These are phyloP conservation scores for Pseudozyma flocculosa DNA, from an alignment of 1,284 basidiomycete genomes.

Conservation along the genomic window DNA sequence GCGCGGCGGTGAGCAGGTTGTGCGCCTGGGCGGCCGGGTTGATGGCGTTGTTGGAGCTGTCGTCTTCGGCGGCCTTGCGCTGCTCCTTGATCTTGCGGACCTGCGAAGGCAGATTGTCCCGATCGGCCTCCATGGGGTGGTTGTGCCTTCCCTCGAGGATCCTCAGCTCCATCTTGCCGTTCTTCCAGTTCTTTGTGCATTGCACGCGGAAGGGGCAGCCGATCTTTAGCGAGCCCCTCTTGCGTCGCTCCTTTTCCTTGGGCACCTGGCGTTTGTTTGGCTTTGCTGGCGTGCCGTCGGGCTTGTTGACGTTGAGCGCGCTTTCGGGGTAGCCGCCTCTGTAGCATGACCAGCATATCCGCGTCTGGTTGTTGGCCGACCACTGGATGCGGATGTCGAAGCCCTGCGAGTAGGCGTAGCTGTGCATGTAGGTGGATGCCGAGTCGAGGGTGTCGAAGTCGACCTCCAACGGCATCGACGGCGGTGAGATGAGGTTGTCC, in stretches of 20 bases:
- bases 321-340: constrained; percentile 32
- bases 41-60: constrained; percentile 5
- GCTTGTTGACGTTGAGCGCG: constrained; percentile 7
- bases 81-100: constrained; percentile 25
- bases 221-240: constrained; percentile 34
- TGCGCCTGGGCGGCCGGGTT: constrained; percentile 14
- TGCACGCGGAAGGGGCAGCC: constrained; percentile 35
- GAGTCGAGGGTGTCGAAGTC: constrained; percentile 38
- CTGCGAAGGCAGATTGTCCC: constrained; percentile 27
- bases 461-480: constrained; percentile 36
- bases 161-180: constrained; percentile 34
- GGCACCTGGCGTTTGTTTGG: constrained; percentile 33
- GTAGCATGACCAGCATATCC: constrained; percentile 39
- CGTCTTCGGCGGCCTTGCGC: constrained; percentile 13
- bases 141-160: constrained; percentile 34
- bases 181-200: constrained; percentile 39
- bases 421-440: constrained; percentile 41
- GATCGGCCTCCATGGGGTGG: constrained; percentile 34
- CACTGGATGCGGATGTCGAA: constrained; percentile 40
- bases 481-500: constrained; percentile 26
- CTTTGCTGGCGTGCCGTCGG: constrained; percentile 28
- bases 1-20: constrained; percentile 15
- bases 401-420: constrained; percentile 35
- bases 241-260: constrained; percentile 34
- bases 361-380: constrained; percentile 40